phyloP scores from a whole-genome alignment of 768 basidiomycete species.

The Arthromyces matolae region DNA sequence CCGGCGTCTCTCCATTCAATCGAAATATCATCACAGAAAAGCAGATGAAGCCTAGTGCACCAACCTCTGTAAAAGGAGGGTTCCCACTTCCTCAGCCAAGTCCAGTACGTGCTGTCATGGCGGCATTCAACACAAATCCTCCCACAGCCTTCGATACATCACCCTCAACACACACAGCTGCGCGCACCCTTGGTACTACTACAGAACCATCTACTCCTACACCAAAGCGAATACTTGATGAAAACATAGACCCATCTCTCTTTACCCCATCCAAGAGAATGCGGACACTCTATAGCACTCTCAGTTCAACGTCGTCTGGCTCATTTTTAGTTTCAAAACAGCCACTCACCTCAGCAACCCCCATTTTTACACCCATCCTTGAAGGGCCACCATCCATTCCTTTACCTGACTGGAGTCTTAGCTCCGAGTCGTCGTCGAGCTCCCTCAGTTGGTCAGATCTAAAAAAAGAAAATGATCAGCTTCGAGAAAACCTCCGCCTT shows the following conservation, averaged over 20 bases:
- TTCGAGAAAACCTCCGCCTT: slow-evolving; percentile 1
- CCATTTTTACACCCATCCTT: slow-evolving; percentile 9
- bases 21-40: slow-evolving; percentile 15
- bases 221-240: slow-evolving; percentile 1
- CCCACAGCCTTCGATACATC: slow-evolving; percentile 9
- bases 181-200: not conserved
- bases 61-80: slow-evolving; percentile 14
- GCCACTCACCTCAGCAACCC: slow-evolving; percentile 6
- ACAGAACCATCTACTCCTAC: not conserved
- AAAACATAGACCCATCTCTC: slow-evolving; percentile 14
- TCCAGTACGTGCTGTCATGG: slow-evolving; percentile 12
- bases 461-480: slow-evolving; percentile 3
- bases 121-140: slow-evolving; percentile 9
- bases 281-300: slow-evolving; percentile 12
- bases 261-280: slow-evolving; percentile 24
- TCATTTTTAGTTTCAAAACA: slow-evolving; percentile 18
- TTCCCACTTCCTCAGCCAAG: slow-evolving; percentile 18
- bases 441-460: not conserved
- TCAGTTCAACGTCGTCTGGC: slow-evolving; percentile 18
- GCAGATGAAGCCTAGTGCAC: slow-evolving; percentile 24
- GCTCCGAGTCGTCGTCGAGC: not conserved
- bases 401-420: not conserved
- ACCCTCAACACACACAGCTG: not conserved
- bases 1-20: slow-evolving; percentile 24
- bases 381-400: slow-evolving; percentile 3